These are phyloP conservation scores for Podaxis sp. DNA, from an alignment of 768 basidiomycete species.

Conservation along the genomic window DNA sequence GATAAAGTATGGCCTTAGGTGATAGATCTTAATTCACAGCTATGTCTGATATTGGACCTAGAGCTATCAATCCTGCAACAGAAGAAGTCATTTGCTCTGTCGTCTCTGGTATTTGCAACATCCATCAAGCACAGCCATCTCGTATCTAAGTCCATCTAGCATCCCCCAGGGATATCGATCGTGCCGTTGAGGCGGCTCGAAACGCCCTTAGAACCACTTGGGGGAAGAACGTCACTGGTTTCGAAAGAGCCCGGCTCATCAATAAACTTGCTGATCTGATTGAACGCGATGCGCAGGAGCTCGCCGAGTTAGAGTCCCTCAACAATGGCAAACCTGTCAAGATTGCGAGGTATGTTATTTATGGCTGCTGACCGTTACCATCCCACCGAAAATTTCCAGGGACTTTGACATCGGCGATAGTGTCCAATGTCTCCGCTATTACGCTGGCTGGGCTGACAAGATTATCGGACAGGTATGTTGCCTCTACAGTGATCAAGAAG, in stretches of 20 bases:
- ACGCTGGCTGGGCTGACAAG: constrained; percentile 96
- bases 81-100: constrained; percentile 71
- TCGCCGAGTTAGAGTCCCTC: constrained; percentile 80
- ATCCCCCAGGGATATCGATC: constrained; percentile 73
- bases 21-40: background rate
- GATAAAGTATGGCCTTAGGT: constrained; percentile 47
- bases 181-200: constrained; percentile 79
- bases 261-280: constrained; percentile 89
- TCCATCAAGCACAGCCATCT: background rate
- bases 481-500: background rate
- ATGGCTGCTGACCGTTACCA: background rate
- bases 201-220: constrained; percentile 80
- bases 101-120: constrained; percentile 42
- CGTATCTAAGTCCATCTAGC: constrained; percentile 29
- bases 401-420: constrained; percentile 80
- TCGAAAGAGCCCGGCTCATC: constrained; percentile 74
- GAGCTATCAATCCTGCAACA: constrained; percentile 78
- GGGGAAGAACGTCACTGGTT: constrained; percentile 86
- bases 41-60: constrained; percentile 20
- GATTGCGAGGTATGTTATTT: constrained; percentile 29
- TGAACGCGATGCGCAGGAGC: constrained; percentile 74
- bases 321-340: constrained; percentile 92
- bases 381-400: constrained; percentile 29
- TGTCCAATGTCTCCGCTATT: constrained; percentile 79
- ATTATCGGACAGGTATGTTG: constrained; percentile 71